Percentiles rank a stretch among this genome's conserved stretches.
These are phyloP conservation scores for Phaeoacremonium minimum DNA, from an alignment of 2,329 filamentous ascomycete genomes.

Conservation along the genomic window DNA sequence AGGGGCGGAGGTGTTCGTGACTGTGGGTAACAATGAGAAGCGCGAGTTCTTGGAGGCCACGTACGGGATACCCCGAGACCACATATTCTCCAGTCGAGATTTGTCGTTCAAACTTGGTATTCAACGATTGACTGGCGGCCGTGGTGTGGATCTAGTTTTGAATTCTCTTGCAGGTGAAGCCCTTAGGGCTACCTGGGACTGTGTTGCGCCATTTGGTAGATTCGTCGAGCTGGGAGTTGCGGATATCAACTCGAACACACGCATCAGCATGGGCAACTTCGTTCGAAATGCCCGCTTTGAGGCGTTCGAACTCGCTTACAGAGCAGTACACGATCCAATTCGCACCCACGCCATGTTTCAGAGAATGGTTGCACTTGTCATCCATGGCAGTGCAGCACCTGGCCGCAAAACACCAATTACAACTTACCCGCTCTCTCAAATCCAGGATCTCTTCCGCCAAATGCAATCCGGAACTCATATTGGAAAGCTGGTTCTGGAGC, in stretches of 20 bases:
- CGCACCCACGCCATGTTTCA: slow-evolving; percentile 4
- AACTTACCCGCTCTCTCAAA: slow-evolving; percentile 6
- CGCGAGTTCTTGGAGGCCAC: slow-evolving; percentile 11
- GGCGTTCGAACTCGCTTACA: slow-evolving; percentile 4
- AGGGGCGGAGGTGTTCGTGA: slow-evolving; percentile 13
- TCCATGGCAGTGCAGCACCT: neutral
- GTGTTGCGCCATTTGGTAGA: slow-evolving; percentile 19
- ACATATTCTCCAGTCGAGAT: slow-evolving; percentile 16
- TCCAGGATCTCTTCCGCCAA: slow-evolving; percentile 11
- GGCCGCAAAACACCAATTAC: slow-evolving; percentile 1
- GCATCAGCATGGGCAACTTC: slow-evolving; percentile 1
- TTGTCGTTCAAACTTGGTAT: slow-evolving; percentile 12
- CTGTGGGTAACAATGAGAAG: slow-evolving; percentile 12
- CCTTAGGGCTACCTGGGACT: slow-evolving; percentile 19
- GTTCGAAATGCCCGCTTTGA: slow-evolving; percentile 3
- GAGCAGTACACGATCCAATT: slow-evolving; percentile 2
- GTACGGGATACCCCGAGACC: slow-evolving; percentile 13
- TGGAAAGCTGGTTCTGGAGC: slow-evolving; percentile 14
- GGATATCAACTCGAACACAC: neutral
- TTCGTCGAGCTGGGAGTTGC: slow-evolving; percentile 3
- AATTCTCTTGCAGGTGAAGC: slow-evolving; percentile 14
- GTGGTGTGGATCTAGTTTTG: slow-evolving; percentile 13
- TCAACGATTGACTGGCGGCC: slow-evolving; percentile 8
- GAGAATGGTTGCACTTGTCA: slow-evolving; percentile 4
- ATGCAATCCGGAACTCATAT: slow-evolving; percentile 11